Conservation (phyloP, 306 rosid species). For the Lablab purpureus region DNA sequence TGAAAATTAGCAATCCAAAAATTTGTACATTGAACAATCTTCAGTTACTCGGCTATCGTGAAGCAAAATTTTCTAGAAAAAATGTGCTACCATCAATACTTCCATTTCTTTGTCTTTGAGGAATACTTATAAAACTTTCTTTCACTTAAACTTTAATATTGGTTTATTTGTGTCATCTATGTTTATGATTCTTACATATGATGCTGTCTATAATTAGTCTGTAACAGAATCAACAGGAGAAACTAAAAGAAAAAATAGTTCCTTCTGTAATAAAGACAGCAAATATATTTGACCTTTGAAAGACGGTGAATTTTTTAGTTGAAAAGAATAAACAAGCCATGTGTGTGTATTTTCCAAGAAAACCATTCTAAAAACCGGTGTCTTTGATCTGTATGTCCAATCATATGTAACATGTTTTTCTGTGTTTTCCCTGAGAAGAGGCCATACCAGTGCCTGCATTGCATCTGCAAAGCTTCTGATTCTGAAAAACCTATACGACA, state of each 20-base stretch:
- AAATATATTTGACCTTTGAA: conserved; percentile 20
- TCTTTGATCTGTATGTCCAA: background rate
- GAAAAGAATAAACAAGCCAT: conserved; percentile 7
- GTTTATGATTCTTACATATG: background rate
- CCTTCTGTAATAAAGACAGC: background rate
- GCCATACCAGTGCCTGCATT: conserved; percentile 17
- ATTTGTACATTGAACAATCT: background rate
- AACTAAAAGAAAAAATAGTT: background rate
- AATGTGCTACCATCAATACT: no score
- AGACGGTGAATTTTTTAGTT: conserved; percentile 8
- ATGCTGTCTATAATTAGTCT: background rate
- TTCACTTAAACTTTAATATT: no score
- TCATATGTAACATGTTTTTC: conserved; percentile 18
- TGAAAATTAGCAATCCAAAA: background rate
- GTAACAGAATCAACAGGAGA: background rate
- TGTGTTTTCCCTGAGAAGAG: conserved; percentile 30
- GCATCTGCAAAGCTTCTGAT: conserved; percentile 27
- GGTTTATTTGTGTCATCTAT: no score
- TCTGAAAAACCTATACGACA: conserved; percentile 16
- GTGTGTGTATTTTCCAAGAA: conserved; percentile 33
- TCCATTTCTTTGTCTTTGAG: no score
- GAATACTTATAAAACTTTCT: no score
- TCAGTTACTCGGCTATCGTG: conserved; percentile 31
- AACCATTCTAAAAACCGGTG: conserved; percentile 1
- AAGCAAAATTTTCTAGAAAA: conserved; percentile 39